Evolutionary conservation across 805 yeast genomes (phyloP).

Genomic region (Starmerella roubikii): DNA sequence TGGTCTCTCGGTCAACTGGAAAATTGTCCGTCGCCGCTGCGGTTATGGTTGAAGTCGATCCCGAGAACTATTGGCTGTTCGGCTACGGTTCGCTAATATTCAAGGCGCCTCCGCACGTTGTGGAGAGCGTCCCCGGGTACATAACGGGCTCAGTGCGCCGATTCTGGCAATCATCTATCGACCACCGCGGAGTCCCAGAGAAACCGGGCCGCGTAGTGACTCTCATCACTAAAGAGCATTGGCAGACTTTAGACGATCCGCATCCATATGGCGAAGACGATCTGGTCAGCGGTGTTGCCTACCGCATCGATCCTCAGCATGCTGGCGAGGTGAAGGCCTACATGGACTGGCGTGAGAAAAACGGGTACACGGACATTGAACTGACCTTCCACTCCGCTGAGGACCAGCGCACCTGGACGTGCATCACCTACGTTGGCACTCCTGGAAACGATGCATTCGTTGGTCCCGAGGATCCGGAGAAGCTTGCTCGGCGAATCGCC

Average conservation of each 20-base stretch:
- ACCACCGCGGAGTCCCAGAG: constrained; percentile 79
- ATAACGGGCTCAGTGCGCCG: constrained; percentile 64
- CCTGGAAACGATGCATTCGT: constrained; percentile 66
- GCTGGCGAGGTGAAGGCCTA: constrained; percentile 52
- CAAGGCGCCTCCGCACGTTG: constrained; percentile 72
- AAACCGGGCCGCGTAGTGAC: constrained; percentile 87
- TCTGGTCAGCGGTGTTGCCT: constrained; percentile 64
- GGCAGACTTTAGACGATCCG: constrained; percentile 37
- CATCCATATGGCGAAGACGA: constrained; percentile 28
- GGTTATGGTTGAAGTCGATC: constrained; percentile 11
- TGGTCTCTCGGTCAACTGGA: too few relatives aligned
- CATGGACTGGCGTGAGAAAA: constrained; percentile 73
- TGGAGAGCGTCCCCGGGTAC: constrained; percentile 54
- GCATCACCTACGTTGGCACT: constrained; percentile 73
- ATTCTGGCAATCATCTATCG: constrained; percentile 85
- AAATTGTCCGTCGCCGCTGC: too few relatives aligned
- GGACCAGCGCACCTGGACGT: constrained; percentile 28
- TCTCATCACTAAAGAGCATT: constrained; percentile 41
- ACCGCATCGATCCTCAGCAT: constrained; percentile 54
- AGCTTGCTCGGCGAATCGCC: constrained; percentile 49
- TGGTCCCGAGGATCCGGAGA: constrained; percentile 56
- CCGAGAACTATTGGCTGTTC: constrained; percentile 45
- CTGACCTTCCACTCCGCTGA: constrained; percentile 46
- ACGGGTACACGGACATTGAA: constrained; percentile 63
- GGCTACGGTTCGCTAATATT: constrained; percentile 85